Conservation (phyloP, 371 early-diverging fungal genomes). For the Fennellomyces sp. region DNA sequence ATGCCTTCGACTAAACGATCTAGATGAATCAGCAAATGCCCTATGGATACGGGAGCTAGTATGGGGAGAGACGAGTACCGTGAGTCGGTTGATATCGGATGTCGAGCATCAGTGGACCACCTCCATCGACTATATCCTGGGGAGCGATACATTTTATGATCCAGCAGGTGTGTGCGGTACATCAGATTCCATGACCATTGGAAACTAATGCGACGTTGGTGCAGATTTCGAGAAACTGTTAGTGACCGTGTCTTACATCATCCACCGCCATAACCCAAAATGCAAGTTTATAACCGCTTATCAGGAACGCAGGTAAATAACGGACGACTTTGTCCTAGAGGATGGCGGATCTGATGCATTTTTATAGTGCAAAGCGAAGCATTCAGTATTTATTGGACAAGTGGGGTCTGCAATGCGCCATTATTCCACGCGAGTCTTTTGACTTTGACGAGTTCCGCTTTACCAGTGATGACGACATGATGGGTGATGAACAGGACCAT, state of each 20-base stretch:
- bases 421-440: conserved; percentile 47
- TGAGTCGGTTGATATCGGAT: conserved; percentile 27
- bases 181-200: background rate
- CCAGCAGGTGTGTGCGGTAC: conserved; percentile 40
- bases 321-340: background rate
- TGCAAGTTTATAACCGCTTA: conserved; percentile 56
- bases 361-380: conserved; percentile 52
- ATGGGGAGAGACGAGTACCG: conserved; percentile 46
- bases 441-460: conserved; percentile 47
- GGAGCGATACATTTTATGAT: conserved; percentile 65
- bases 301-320: conserved; percentile 46
- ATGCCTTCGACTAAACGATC: conserved; percentile 36
- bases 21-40: background rate
- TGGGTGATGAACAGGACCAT: background rate
- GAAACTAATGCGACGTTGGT: background rate
- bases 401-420: conserved; percentile 47
- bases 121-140: conserved; percentile 51
- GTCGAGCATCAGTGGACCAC: conserved; percentile 20
- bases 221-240: conserved; percentile 60
- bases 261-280: conserved; percentile 50
- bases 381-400: conserved; percentile 56
- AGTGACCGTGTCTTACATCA: conserved; percentile 46
- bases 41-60: conserved; percentile 29
- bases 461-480: conserved; percentile 16
- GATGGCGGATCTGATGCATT: background rate